A percentile compares a stretch with the other conserved stretches of the same genome.
These are phyloP conservation scores for Tylopilus sp. DNA, from an alignment of 768 basidiomycete genomes.

Conservation along the genomic window DNA sequence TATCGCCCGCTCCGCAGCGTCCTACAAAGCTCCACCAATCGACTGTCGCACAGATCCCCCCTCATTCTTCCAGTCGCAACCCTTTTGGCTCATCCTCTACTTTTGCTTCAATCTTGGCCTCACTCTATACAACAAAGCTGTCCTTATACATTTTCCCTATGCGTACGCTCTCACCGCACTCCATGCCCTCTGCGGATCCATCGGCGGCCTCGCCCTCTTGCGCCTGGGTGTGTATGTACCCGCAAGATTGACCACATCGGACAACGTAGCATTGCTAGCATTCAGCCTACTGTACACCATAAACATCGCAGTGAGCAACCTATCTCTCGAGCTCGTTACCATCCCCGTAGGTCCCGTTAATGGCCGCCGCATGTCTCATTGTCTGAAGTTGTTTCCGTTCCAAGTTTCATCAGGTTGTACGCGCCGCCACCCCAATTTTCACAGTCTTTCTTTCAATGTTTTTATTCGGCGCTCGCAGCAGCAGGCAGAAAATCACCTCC, in stretches of 20 bases:
- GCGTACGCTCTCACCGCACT: conserved; percentile 94
- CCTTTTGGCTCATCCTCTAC: conserved; percentile 75
- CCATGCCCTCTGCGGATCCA: conserved; percentile 81
- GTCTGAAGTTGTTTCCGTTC: not conserved
- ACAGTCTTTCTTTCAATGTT: conserved; percentile 74
- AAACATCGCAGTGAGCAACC: conserved; percentile 94
- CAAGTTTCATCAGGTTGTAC: conserved; percentile 96
- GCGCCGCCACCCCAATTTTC: conserved; percentile 90
- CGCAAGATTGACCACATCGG: conserved; percentile 44
- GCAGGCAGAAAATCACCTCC: conserved; percentile 59
- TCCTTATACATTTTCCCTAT: conserved; percentile 90
- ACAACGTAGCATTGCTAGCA: conserved; percentile 62
- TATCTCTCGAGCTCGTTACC: conserved; percentile 84
- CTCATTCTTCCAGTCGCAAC: conserved; percentile 28
- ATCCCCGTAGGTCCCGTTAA: conserved; percentile 62
- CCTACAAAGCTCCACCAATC: not conserved
- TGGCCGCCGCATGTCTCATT: not conserved
- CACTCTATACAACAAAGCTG: conserved; percentile 93
- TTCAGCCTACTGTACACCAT: conserved; percentile 92
- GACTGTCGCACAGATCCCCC: conserved; percentile 9
- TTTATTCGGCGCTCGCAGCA: conserved; percentile 62
- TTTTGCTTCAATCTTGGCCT: conserved; percentile 89
- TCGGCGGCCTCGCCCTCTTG: conserved; percentile 72
- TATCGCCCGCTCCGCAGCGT: conserved; percentile 1
- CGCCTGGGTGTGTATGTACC: conserved; percentile 56